Percentiles rank a stretch among this genome's conserved stretches.
Evolutionary conservation across 2,329 filamentous ascomycete species (phyloP).

Genomic region (Sporothrix variecibatus): DNA sequence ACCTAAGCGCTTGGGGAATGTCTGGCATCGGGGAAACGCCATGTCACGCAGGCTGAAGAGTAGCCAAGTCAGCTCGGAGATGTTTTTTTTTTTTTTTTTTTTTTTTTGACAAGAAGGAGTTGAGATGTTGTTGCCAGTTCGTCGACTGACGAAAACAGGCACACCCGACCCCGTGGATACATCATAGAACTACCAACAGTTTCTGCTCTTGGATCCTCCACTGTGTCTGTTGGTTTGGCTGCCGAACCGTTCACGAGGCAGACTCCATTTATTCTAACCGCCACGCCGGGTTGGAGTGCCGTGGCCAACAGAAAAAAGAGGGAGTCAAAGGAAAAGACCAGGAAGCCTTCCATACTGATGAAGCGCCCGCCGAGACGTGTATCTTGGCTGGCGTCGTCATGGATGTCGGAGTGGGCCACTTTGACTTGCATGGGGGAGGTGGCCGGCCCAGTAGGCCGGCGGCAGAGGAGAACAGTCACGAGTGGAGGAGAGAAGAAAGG

Average conservation of each 20-base stretch:
- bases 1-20: constrained; percentile 1
- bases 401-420: neutral
- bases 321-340: neutral
- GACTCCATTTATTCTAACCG: neutral
- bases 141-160: neutral
- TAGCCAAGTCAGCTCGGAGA: neutral
- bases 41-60: neutral
- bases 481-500: neutral
- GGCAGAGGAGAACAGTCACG: constrained; percentile 6
- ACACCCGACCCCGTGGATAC: neutral
- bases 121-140: neutral
- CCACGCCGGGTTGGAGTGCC: neutral
- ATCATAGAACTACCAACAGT: neutral
- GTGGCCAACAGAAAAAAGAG: too few relatives aligned
- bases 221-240: neutral
- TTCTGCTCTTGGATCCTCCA: neutral
- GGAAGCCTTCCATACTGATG: neutral
- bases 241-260: neutral
- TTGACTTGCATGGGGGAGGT: constrained; percentile 2
- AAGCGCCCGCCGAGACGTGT: constrained; percentile 5
- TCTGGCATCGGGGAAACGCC: neutral
- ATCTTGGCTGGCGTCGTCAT: neutral
- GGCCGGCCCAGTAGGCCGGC: constrained; percentile 26
- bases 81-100: neutral
- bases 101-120: neutral